Conservation (phyloP, 371 early-diverging fungal species). For the Mortierella sp. region DNA sequence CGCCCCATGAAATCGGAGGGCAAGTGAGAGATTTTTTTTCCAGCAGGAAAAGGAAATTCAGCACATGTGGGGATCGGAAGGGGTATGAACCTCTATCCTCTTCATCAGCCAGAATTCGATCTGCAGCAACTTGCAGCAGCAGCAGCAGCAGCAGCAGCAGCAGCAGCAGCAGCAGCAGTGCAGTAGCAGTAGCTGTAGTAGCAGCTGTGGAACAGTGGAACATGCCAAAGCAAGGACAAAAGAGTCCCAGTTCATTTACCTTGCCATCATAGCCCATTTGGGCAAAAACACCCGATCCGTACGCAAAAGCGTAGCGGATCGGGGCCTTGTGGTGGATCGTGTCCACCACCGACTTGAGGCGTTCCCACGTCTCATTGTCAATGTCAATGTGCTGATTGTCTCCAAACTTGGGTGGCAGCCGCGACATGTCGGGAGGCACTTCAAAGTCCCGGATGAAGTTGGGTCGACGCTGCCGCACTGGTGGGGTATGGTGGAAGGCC, state of each 20-base stretch:
- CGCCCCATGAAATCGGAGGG: conserved; percentile 16
- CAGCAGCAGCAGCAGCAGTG: no score
- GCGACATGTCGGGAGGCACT: conserved; percentile 56
- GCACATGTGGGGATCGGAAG: conserved; percentile 1
- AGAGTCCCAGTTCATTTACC: conserved; percentile 58
- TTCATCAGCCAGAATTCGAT: no score
- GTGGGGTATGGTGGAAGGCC: conserved; percentile 11
- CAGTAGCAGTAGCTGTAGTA: no score
- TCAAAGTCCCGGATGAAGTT: conserved; percentile 48
- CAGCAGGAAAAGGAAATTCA: conserved; percentile 15
- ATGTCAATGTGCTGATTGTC: conserved; percentile 74
- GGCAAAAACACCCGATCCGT: conserved; percentile 94
- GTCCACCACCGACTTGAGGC: conserved; percentile 66
- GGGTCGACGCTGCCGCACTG: conserved; percentile 34
- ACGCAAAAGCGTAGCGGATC: conserved; percentile 90
- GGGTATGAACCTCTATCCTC: no score
- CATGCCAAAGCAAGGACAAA: no score
- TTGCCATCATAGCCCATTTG: conserved; percentile 84
- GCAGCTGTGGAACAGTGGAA: no score
- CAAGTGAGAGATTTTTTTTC: conserved; percentile 26
- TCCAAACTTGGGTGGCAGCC: conserved; percentile 73
- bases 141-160: no score
- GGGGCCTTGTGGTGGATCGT: conserved; percentile 71
- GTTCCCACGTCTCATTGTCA: conserved; percentile 66
- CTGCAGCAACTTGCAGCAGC: no score